phyloP scores from a whole-genome alignment of 2,329 filamentous ascomycete species.

The Aspergillus ochraceus region DNA sequence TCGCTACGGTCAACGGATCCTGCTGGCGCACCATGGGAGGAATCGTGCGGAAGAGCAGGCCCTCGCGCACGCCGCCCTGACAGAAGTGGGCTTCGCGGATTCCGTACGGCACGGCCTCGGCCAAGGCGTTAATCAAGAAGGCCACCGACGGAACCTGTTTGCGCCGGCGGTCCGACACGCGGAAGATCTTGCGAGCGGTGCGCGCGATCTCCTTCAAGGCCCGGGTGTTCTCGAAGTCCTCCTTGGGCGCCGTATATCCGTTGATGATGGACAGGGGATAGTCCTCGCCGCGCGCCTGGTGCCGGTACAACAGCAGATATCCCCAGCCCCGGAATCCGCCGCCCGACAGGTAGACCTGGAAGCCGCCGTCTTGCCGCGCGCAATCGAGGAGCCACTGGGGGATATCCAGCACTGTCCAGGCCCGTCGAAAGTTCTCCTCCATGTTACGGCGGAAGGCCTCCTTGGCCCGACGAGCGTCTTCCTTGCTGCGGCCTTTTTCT shows the following conservation, averaged over 20 bases:
- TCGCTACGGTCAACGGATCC: conserved; percentile 66
- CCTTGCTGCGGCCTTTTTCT: conserved; percentile 36
- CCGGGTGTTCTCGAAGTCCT: conserved; percentile 32
- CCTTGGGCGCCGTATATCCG: conserved; percentile 62
- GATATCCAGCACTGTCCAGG: conserved; percentile 59
- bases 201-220: conserved; percentile 27
- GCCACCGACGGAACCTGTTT: conserved; percentile 80
- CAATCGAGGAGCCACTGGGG: conserved; percentile 53
- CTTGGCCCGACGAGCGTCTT: conserved; percentile 45
- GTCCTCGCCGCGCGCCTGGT: conserved; percentile 60
- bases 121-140: conserved; percentile 71
- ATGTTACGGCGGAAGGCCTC: conserved; percentile 44
- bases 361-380: conserved; percentile 48
- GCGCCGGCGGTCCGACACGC: conserved; percentile 75
- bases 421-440: conserved; percentile 55
- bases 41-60: conserved; percentile 69
- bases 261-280: conserved; percentile 83
- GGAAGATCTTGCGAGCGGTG: conserved; percentile 52
- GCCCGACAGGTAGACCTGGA: conserved; percentile 79
- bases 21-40: conserved; percentile 58
- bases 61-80: conserved; percentile 81
- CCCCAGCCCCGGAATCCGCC: conserved; percentile 89
- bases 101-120: conserved; percentile 62
- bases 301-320: conserved; percentile 77
- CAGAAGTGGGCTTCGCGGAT: conserved; percentile 78